phyloP scores from a whole-genome alignment of 345 rosid genomes.

The Hibiscus trionum region DNA sequence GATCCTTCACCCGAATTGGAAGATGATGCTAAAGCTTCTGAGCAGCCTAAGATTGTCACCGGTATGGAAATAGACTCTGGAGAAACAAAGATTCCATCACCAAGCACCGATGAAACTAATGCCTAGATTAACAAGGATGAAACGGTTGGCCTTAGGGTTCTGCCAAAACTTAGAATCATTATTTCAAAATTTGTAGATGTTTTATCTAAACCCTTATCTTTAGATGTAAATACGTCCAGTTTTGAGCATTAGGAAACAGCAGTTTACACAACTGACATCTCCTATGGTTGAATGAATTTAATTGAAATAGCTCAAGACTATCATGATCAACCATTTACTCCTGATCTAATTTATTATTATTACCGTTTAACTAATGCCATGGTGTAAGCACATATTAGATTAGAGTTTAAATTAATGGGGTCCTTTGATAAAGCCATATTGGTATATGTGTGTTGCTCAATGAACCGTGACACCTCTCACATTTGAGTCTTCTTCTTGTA shows the following conservation, averaged over 20 bases:
- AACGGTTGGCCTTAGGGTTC: neutral
- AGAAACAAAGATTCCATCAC: constrained; percentile 7
- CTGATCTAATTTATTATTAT: neutral
- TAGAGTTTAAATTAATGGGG: no score
- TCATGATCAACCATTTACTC: neutral
- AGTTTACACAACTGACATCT: neutral
- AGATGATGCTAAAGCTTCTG: neutral
- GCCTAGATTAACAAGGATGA: constrained; percentile 11
- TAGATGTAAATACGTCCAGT: neutral
- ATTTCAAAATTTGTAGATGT: neutral
- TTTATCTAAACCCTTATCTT: neutral
- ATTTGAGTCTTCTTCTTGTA: no score
- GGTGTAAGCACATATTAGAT: no score
- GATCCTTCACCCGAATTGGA: neutral
- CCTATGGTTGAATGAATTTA: neutral
- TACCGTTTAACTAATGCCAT: no score
- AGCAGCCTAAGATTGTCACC: neutral
- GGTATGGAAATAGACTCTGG: neutral
- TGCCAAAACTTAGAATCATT: neutral
- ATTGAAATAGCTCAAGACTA: neutral
- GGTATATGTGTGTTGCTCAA: no score
- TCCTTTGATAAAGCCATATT: no score
- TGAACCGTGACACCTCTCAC: no score
- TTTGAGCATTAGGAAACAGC: neutral
- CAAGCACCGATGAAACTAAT: neutral